Percentiles rank a stretch among this genome's conserved stretches.
These are phyloP conservation scores for Termitomyces sp. DNA, from an alignment of 1,284 basidiomycete species.

Conservation along the genomic window DNA sequence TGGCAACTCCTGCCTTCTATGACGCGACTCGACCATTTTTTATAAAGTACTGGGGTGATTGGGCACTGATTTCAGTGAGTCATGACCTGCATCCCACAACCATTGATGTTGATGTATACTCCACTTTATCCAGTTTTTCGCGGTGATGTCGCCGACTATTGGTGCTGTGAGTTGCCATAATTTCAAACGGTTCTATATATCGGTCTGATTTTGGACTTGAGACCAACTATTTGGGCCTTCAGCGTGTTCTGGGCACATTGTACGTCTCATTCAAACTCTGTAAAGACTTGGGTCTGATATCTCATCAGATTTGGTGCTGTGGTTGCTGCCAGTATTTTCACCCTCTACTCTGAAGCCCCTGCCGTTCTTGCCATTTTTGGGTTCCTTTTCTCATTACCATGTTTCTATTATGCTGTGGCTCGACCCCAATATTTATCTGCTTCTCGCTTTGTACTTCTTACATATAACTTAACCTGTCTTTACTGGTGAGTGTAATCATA, in stretches of 20 bases:
- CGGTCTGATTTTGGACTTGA: constrained; percentile 26
- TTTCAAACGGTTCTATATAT: background rate
- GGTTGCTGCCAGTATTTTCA: constrained; percentile 70
- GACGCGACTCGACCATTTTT: constrained; percentile 75
- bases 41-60: constrained; percentile 82
- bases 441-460: constrained; percentile 83
- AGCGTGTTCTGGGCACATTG: constrained; percentile 82
- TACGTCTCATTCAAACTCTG: constrained; percentile 35
- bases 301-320: constrained; percentile 66
- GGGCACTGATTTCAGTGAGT: constrained; percentile 88
- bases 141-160: constrained; percentile 86
- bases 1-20: constrained; percentile 85
- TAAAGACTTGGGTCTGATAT: constrained; percentile 2
- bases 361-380: constrained; percentile 78
- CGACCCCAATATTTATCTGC: constrained; percentile 77
- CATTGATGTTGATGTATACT: constrained; percentile 7
- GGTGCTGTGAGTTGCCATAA: constrained; percentile 56
- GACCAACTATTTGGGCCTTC: constrained; percentile 78
- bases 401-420: constrained; percentile 87
- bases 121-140: constrained; percentile 58
- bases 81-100: background rate
- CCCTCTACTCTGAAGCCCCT: constrained; percentile 73
- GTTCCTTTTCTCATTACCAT: constrained; percentile 87
- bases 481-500: constrained; percentile 56
- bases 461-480: constrained; percentile 88